phyloP scores from a whole-genome alignment of 768 basidiomycete genomes.

The Trametes meyenii region DNA sequence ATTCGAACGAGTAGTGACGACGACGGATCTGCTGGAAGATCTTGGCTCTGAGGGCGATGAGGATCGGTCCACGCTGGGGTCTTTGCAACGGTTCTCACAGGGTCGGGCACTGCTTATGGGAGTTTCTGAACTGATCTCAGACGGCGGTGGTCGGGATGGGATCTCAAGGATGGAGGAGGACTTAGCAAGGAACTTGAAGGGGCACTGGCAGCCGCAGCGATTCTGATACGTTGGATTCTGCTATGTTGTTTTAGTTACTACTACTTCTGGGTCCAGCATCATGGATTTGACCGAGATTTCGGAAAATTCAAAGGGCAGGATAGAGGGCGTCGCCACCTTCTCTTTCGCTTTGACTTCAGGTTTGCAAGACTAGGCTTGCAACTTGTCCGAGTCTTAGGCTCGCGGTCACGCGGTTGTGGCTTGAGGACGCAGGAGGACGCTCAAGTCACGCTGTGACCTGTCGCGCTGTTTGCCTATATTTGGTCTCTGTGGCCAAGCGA shows the following conservation, averaged over 20 bases:
- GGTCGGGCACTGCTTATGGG: constrained; percentile 57
- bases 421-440: not conserved
- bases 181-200: constrained; percentile 56
- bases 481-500: constrained; percentile 9
- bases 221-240: constrained; percentile 36
- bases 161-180: constrained; percentile 58
- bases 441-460: constrained; percentile 22
- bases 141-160: not conserved
- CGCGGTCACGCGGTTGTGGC: constrained; percentile 7
- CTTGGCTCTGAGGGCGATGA: not conserved
- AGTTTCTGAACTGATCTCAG: constrained; percentile 26
- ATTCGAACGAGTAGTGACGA: not conserved
- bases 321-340: too few species aligned
- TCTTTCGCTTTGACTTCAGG: too few species aligned
- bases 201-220: constrained; percentile 70
- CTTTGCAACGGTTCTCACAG: constrained; percentile 36
- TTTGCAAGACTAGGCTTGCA: too few species aligned
- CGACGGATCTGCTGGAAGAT: constrained; percentile 1
- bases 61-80: constrained; percentile 8
- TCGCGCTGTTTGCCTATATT: constrained; percentile 21
- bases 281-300: not conserved
- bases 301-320: not conserved
- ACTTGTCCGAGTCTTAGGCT: too few species aligned
- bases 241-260: not conserved
- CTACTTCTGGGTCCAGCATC: too few species aligned